A percentile compares a stretch with the other conserved stretches of the same genome.
Evolutionary conservation across 139 green algal species (phyloP).

Genomic region (Gonium pectorale): DNA sequence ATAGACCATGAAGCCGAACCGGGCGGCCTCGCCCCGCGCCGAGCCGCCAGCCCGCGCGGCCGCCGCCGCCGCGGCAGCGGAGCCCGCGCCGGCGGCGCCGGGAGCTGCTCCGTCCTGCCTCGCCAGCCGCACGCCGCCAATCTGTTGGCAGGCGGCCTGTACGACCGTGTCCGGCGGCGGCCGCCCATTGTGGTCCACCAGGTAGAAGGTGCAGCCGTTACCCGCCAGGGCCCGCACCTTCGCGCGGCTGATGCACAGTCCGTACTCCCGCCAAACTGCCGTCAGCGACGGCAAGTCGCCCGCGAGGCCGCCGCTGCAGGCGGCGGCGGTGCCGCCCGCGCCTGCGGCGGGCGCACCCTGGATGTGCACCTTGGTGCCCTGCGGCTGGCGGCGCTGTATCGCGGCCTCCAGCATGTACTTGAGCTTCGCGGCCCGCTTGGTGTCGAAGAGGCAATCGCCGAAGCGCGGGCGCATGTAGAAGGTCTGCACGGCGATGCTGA

Average conservation of each 20-base stretch:
- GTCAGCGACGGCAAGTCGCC: constrained; percentile 54
- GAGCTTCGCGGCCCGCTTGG: constrained; percentile 65
- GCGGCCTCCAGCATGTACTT: constrained; percentile 61
- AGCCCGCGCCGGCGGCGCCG: not conserved
- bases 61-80: not conserved
- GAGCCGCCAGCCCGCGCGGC: not conserved
- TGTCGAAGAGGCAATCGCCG: constrained; percentile 42
- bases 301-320: not conserved
- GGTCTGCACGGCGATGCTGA: constrained; percentile 64
- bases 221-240: constrained; percentile 48
- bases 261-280: constrained; percentile 58
- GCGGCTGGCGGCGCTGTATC: constrained; percentile 68
- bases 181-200: constrained; percentile 19
- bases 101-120: not conserved
- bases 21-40: not conserved
- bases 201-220: constrained; percentile 30
- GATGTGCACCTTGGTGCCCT: constrained; percentile 80
- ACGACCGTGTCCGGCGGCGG: constrained; percentile 34
- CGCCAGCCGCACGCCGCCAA: constrained; percentile 31
- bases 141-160: constrained; percentile 39
- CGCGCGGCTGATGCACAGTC: constrained; percentile 61
- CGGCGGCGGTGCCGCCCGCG: not conserved
- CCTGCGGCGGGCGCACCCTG: constrained; percentile 24
- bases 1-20: constrained; percentile 17
- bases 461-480: constrained; percentile 59